Conservation (phyloP, 2,329 filamentous ascomycete species). For the Venturia pyrina region DNA sequence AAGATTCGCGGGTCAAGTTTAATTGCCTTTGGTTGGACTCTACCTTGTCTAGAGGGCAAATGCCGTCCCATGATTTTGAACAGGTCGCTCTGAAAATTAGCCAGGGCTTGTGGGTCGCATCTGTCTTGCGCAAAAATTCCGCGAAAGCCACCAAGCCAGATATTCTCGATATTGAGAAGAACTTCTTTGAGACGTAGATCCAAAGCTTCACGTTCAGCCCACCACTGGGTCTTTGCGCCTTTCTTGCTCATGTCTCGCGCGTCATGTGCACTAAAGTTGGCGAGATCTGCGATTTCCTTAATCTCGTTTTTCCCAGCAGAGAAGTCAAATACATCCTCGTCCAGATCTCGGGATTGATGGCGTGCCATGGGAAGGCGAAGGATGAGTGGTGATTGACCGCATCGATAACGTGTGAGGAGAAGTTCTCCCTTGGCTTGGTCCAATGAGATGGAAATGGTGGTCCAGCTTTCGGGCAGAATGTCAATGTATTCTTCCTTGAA, state of each 20-base stretch:
- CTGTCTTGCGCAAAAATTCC: constrained; percentile 78
- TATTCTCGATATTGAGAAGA: constrained; percentile 74
- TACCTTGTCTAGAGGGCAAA: constrained; percentile 69
- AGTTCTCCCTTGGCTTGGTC: constrained; percentile 77
- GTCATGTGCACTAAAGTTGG: constrained; percentile 75
- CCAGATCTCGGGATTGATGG: constrained; percentile 69
- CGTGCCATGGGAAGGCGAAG: constrained; percentile 76
- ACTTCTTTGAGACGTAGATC: constrained; percentile 70
- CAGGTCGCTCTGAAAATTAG: constrained; percentile 68
- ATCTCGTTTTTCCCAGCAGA: constrained; percentile 70
- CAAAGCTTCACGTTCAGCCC: constrained; percentile 71
- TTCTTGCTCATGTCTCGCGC: constrained; percentile 61
- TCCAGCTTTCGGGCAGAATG: constrained; percentile 75
- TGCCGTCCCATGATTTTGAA: constrained; percentile 71
- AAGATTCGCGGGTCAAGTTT: constrained; percentile 59
- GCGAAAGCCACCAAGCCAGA: constrained; percentile 92
- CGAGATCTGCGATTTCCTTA: constrained; percentile 67
- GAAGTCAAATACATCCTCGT: constrained; percentile 75
- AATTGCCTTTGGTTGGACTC: constrained; percentile 37
- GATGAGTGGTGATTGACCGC: constrained; percentile 69
- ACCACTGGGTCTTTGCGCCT: constrained; percentile 76
- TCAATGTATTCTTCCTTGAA: constrained; percentile 79
- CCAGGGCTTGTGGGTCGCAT: constrained; percentile 53
- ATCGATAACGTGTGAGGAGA: constrained; percentile 75
- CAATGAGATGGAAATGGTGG: constrained; percentile 72